A percentile compares a stretch with the other conserved stretches of the same genome.
Evolutionary conservation across 2,329 filamentous ascomycete genomes (phyloP).

Genomic region (Botryotinia globosa): DNA sequence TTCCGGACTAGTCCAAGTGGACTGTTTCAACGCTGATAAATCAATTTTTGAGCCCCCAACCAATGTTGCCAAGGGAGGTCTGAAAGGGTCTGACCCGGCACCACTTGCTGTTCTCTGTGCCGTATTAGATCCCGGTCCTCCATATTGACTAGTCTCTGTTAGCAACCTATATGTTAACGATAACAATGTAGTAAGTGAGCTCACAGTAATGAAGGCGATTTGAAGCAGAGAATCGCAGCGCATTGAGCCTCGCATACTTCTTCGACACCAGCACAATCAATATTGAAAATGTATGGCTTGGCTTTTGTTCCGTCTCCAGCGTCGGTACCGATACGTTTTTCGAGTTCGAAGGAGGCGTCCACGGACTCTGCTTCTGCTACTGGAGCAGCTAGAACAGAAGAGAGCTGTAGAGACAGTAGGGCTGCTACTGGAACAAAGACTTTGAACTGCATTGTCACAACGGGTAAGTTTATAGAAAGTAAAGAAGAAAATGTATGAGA

Average conservation of each 20-base stretch:
- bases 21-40: background rate
- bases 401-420: background rate
- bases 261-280: background rate
- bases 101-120: background rate
- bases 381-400: constrained; percentile 8
- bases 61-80: background rate
- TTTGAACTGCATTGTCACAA: constrained; percentile 12
- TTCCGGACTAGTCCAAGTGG: constrained; percentile 7
- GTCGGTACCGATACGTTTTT: constrained; percentile 7
- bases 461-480: background rate
- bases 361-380: background rate
- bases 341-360: background rate
- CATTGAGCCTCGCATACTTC: constrained; percentile 21
- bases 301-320: background rate
- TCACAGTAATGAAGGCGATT: constrained; percentile 14
- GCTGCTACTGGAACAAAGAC: background rate
- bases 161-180: background rate
- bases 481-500: background rate
- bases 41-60: background rate
- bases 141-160: background rate
- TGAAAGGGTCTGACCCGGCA: background rate
- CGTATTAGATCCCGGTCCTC: background rate
- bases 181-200: background rate
- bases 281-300: constrained; percentile 12
- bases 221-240: constrained; percentile 14